Evolutionary conservation across 139 green algal species (phyloP), one percentile per base, ranked within the genome.

Genomic region (Desmodesmus armatus): DNA sequence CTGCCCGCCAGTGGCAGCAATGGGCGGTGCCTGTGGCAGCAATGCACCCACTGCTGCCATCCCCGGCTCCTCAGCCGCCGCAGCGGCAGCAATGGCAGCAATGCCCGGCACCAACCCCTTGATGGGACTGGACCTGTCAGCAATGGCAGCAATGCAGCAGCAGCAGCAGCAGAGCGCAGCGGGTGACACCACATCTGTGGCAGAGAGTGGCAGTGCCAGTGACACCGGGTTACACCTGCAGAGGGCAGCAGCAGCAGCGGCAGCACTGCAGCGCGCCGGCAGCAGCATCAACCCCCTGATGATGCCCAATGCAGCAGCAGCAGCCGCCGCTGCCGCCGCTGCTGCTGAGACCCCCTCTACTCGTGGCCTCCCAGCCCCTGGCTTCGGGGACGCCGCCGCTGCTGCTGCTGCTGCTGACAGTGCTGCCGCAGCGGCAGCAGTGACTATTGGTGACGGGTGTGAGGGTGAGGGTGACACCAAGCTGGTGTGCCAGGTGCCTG

Each of bases 401-500:
- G 49, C 47, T 39, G 80, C 67, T 1, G 15, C 23, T 9, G 40
- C 47, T 41, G 69, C 53, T 33, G 69, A 71, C 29, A 62, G 29
- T 39, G 69, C 60, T 19, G 15, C 78, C 9, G n/a, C 37, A 23
- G 79, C 79, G 33, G 60, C 60, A 66, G 40, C 62, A 71, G 66
- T 49, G 62, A 21, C 67, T 58, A 23, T 58, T 83, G 29, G 29
- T 83, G 13, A 77, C 78, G n/a, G 51, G 78, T 31, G 53, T 81
- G n/a, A 53, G 23, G 65, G 80, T 65, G 74, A 85, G 47, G 62
- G n/a, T 13, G 82, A 90, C n/a, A 60, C 62, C 19, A 84, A 71
- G 35, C 69, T 88, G 87, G 72, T 87, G 27, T 90, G 86, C 72
- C 88, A 96, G 88, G 95, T 97, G 35, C 84, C 88, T 3, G 90